These are phyloP conservation scores for Naganishia cerealis DNA, from an alignment of 1,284 basidiomycete genomes.

Conservation along the genomic window DNA sequence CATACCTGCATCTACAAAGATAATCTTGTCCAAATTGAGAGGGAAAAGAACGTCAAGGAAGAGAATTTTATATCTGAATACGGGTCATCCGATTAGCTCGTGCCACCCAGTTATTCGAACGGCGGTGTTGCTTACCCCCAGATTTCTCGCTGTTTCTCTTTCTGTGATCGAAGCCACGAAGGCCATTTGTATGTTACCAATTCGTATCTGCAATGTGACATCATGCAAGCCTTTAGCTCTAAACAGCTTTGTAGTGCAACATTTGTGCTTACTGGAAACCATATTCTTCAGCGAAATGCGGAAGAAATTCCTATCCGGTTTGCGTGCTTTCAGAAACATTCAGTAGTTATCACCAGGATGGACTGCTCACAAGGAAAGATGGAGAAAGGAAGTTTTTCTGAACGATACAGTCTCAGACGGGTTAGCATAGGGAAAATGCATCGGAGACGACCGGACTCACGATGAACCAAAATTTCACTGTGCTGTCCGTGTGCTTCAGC, in stretches of 20 bases:
- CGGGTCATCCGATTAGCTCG: slow-evolving; percentile 2
- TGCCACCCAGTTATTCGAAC: background rate
- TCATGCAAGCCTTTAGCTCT: background rate
- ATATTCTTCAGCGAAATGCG: slow-evolving; percentile 83
- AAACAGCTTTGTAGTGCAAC: background rate
- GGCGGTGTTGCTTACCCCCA: slow-evolving; percentile 66
- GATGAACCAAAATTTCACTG: slow-evolving; percentile 99
- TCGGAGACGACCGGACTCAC: slow-evolving; percentile 48
- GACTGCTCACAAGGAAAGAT: slow-evolving; percentile 74
- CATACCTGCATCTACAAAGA: slow-evolving; percentile 85
- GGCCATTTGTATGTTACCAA: slow-evolving; percentile 99
- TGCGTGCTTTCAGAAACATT: background rate
- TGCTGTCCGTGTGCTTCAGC: slow-evolving; percentile 84
- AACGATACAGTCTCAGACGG: background rate
- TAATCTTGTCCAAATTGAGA: slow-evolving; percentile 95
- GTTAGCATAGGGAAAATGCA: background rate
- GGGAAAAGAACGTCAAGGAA: slow-evolving; percentile 98
- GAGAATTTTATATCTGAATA: slow-evolving; percentile 79
- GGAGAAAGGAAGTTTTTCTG: slow-evolving; percentile 92
- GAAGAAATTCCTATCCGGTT: slow-evolving; percentile 77
- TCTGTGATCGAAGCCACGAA: slow-evolving; percentile 91
- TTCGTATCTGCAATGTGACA: slow-evolving; percentile 60
- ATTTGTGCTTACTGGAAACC: slow-evolving; percentile 67
- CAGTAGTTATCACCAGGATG: slow-evolving; percentile 3
- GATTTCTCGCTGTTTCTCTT: slow-evolving; percentile 95